phyloP scores from a whole-genome alignment of 192 early-diverging fungal species.

The Jimgerdemannia flammicorona region DNA sequence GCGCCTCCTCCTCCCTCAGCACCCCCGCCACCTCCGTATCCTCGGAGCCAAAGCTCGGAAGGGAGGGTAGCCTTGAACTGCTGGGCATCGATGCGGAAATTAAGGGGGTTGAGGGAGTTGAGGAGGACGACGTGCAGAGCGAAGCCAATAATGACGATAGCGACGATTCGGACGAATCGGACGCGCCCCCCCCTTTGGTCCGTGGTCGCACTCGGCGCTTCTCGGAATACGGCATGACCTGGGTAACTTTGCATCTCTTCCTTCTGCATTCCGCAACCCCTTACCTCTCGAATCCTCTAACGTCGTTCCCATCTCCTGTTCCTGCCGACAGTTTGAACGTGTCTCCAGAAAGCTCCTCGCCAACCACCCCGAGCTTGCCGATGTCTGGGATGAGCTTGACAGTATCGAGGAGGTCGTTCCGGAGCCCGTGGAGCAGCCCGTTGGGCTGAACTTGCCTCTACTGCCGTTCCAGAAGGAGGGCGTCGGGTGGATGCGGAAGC shows the following conservation, averaged over 20 bases:
- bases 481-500: slow-evolving; percentile 77
- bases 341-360: slow-evolving; percentile 23
- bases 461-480: slow-evolving; percentile 89
- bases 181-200: not conserved
- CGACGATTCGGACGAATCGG: not conserved
- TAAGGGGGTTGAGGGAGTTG: not conserved
- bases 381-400: slow-evolving; percentile 58
- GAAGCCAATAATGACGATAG: not conserved
- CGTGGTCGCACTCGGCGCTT: not conserved
- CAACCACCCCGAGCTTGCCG: slow-evolving; percentile 56
- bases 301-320: not conserved
- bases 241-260: not conserved
- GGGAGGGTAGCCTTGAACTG: not conserved
- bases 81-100: not conserved
- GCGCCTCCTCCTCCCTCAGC: not conserved
- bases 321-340: slow-evolving; percentile 28
- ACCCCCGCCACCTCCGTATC: not conserved
- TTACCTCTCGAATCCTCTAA: not conserved
- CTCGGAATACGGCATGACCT: not conserved
- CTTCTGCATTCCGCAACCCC: not conserved
- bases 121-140: not conserved
- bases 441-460: slow-evolving; percentile 63
- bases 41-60: not conserved
- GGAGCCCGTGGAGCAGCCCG: slow-evolving; percentile 58
- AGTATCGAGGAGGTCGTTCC: slow-evolving; percentile 25